These are phyloP conservation scores for Ceratocystis lukuohia DNA, from an alignment of 2,329 filamentous ascomycete species.

Conservation along the genomic window DNA sequence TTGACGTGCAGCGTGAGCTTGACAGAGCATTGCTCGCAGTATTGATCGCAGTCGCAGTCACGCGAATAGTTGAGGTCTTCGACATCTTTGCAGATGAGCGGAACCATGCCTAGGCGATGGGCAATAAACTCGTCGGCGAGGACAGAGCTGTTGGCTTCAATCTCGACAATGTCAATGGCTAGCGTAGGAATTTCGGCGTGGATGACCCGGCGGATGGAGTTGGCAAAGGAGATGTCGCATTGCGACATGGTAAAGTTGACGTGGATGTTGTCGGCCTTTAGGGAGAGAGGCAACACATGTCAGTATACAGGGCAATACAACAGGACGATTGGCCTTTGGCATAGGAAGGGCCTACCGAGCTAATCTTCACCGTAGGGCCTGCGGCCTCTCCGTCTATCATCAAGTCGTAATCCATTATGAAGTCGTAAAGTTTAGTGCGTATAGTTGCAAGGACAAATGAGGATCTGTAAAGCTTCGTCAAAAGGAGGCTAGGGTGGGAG, in stretches of 20 bases:
- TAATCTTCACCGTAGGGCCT: constrained; percentile 46
- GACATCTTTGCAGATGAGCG: constrained; percentile 71
- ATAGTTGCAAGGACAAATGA: background rate
- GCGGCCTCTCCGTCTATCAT: constrained; percentile 45
- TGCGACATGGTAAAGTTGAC: constrained; percentile 87
- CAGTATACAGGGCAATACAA: background rate
- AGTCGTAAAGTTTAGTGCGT: background rate
- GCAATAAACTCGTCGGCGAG: constrained; percentile 92
- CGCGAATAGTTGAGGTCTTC: constrained; percentile 74
- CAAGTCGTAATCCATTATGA: constrained; percentile 46
- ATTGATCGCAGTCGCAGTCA: constrained; percentile 92
- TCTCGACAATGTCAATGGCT: constrained; percentile 87
- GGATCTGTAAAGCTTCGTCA: background rate
- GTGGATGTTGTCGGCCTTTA: constrained; percentile 60
- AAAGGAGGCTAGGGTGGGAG: background rate
- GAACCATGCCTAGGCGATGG: constrained; percentile 81
- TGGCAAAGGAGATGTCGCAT: constrained; percentile 82
- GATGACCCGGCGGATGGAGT: constrained; percentile 80
- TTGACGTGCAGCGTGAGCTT: constrained; percentile 72
- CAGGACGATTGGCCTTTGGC: background rate
- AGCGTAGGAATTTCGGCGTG: constrained; percentile 89
- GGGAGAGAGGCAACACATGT: background rate
- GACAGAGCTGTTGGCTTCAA: constrained; percentile 88
- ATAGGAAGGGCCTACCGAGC: constrained; percentile 33
- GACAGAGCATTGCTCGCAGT: constrained; percentile 85